phyloP scores from a whole-genome alignment of 2,329 filamentous ascomycete genomes.

The Hymenoscyphus fructigenus region DNA sequence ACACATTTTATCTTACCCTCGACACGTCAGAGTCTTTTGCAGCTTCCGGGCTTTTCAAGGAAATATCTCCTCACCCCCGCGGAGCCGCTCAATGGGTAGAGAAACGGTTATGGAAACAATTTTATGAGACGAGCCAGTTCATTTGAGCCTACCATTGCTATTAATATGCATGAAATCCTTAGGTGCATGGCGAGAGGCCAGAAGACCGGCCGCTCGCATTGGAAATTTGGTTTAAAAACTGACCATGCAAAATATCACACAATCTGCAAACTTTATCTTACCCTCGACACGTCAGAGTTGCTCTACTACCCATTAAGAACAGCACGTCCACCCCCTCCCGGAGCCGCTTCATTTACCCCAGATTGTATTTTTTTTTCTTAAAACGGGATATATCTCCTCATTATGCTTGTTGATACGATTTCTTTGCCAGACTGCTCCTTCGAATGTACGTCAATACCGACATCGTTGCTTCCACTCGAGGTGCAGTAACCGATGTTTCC shows the following conservation, averaged over 20 bases:
- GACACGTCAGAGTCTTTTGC: constrained; percentile 35
- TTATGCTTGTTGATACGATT: constrained; percentile 13
- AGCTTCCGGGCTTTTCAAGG: constrained; percentile 11
- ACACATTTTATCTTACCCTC: constrained; percentile 14
- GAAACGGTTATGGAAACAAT: background rate
- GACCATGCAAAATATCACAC: constrained; percentile 23
- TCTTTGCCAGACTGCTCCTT: constrained; percentile 7
- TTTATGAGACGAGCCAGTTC: background rate
- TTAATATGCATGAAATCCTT: constrained; percentile 24
- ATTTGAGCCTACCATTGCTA: background rate
- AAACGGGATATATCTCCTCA: constrained; percentile 12
- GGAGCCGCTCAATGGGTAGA: constrained; percentile 22
- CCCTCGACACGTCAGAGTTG: constrained; percentile 36
- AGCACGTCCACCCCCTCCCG: constrained; percentile 22
- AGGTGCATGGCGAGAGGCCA: constrained; percentile 22
- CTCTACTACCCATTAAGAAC: constrained; percentile 15
- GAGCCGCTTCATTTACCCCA: constrained; percentile 25
- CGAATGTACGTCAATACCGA: constrained; percentile 21
- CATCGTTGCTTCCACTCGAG: constrained; percentile 19
- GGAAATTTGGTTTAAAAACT: constrained; percentile 21
- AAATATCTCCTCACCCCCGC: constrained; percentile 19
- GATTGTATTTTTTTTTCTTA: constrained; percentile 4
- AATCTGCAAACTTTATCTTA: constrained; percentile 13
- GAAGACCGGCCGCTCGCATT: constrained; percentile 25
- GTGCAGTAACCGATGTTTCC: constrained; percentile 33